Percentiles rank a stretch among this genome's conserved stretches.
Conservation (phyloP, 805 yeast species). For the Wickerhamiella sergipiensis region DNA sequence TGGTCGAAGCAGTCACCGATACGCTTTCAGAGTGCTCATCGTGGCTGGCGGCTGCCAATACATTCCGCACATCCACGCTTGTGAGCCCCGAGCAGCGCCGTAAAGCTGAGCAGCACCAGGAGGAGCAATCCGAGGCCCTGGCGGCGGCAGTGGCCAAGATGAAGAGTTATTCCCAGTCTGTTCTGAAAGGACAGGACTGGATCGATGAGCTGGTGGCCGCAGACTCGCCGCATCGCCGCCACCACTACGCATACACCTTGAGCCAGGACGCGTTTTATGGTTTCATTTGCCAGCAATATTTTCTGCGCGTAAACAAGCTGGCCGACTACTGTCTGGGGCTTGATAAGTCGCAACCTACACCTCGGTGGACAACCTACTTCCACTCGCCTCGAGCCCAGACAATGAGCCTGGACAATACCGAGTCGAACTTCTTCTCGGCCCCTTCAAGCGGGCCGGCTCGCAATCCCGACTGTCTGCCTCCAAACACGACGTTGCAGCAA, state of each 20-base stretch:
- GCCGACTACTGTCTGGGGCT: constrained; percentile 12
- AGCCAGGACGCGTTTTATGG: background rate
- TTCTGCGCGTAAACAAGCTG: constrained; percentile 7
- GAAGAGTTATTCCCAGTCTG: background rate
- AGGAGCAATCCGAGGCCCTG: background rate
- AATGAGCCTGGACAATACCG: background rate
- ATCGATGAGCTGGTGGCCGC: background rate
- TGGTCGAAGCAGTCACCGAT: background rate
- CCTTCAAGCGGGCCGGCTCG: constrained; percentile 6
- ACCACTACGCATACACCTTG: background rate
- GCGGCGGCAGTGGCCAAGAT: background rate
- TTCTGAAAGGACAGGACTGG: background rate
- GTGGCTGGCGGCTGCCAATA: background rate
- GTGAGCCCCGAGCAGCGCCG: background rate
- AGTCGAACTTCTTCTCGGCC: background rate
- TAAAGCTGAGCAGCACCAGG: background rate
- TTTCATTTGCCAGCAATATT: background rate
- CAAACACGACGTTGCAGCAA: constrained; percentile 15
- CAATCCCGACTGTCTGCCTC: constrained; percentile 21
- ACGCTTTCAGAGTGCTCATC: background rate
- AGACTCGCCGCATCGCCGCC: background rate
- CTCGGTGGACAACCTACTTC: constrained; percentile 8
- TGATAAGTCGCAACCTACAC: constrained; percentile 10
- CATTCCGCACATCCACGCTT: background rate
- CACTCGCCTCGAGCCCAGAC: background rate